Evolutionary conservation across 768 basidiomycete species (phyloP).

Genomic region (Russula vinacea): DNA sequence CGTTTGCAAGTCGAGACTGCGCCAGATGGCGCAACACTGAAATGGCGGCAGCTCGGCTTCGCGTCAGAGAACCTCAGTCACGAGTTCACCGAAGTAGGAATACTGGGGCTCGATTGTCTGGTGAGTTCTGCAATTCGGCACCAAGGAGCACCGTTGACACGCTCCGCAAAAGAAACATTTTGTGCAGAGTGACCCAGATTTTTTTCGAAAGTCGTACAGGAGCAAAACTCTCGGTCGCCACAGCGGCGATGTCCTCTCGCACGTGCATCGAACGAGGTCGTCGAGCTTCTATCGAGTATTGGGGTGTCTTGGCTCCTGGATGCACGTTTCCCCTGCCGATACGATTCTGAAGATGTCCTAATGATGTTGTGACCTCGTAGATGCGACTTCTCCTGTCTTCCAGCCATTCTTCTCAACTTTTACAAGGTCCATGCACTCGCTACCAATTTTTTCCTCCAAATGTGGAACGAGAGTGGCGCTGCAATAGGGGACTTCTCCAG

Average conservation of each 20-base stretch:
- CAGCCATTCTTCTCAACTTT: constrained; percentile 88
- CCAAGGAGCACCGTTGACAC: not conserved
- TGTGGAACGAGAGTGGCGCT: constrained; percentile 89
- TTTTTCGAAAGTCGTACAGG: constrained; percentile 72
- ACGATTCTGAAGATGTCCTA: constrained; percentile 9
- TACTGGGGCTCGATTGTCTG: constrained; percentile 79
- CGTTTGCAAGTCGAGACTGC: constrained; percentile 54
- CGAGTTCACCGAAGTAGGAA: constrained; percentile 76
- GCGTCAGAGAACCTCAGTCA: constrained; percentile 66
- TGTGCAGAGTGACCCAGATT: constrained; percentile 63
- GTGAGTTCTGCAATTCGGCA: constrained; percentile 41
- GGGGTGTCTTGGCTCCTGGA: constrained; percentile 81
- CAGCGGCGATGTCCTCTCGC: constrained; percentile 81
- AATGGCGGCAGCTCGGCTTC: constrained; percentile 81
- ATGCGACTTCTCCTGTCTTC: constrained; percentile 76
- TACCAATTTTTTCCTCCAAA: constrained; percentile 82
- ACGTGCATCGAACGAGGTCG: constrained; percentile 80
- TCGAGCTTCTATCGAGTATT: constrained; percentile 83
- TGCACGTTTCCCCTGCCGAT: constrained; percentile 47
- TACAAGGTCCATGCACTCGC: constrained; percentile 76
- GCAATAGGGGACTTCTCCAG: constrained; percentile 72
- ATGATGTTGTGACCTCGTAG: constrained; percentile 37
- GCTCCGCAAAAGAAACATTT: constrained; percentile 52
- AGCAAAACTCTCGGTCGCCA: constrained; percentile 71
- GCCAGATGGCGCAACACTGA: constrained; percentile 47